These are phyloP conservation scores for Globisporangium solare DNA, from an alignment of 352 stramenopile genomes.

Conservation along the genomic window DNA sequence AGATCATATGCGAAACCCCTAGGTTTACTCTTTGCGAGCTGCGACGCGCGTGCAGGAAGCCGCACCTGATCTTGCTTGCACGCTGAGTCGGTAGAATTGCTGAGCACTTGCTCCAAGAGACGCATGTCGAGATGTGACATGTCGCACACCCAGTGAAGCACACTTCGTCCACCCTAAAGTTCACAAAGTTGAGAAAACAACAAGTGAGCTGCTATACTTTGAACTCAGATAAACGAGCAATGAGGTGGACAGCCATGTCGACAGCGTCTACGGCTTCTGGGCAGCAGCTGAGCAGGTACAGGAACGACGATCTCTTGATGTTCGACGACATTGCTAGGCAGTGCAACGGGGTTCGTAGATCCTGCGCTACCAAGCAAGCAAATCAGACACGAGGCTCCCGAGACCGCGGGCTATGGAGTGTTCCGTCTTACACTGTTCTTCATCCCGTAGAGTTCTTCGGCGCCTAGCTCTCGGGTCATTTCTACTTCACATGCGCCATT, in stretches of 20 bases:
- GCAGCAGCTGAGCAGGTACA: slow-evolving; percentile 33
- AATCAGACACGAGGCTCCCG: not conserved
- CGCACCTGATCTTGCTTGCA: slow-evolving; percentile 13
- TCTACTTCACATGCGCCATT: slow-evolving; percentile 40
- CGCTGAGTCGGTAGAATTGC: slow-evolving; percentile 15
- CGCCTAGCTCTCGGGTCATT: slow-evolving; percentile 32
- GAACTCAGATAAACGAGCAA: too few relatives aligned
- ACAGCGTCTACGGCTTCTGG: slow-evolving; percentile 23
- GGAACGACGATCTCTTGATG: slow-evolving; percentile 27
- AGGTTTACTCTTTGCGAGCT: too few relatives aligned
- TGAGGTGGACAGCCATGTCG: slow-evolving; percentile 28
- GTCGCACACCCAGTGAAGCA: slow-evolving; percentile 60
- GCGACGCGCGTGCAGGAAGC: not conserved
- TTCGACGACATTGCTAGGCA: slow-evolving; percentile 25
- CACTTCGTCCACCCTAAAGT: slow-evolving; percentile 35
- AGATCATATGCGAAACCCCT: not conserved
- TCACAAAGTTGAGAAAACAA: slow-evolving; percentile 1
- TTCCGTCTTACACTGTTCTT: slow-evolving; percentile 32
- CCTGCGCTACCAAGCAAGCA: slow-evolving; percentile 12
- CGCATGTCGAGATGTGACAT: slow-evolving; percentile 18
- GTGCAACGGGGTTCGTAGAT: slow-evolving; percentile 41
- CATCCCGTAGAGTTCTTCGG: slow-evolving; percentile 25
- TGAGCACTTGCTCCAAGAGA: slow-evolving; percentile 20
- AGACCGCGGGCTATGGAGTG: not conserved
- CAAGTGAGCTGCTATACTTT: not conserved